Conservation (phyloP, 2,329 filamentous ascomycete species). For the Biscogniauxia sp. region DNA sequence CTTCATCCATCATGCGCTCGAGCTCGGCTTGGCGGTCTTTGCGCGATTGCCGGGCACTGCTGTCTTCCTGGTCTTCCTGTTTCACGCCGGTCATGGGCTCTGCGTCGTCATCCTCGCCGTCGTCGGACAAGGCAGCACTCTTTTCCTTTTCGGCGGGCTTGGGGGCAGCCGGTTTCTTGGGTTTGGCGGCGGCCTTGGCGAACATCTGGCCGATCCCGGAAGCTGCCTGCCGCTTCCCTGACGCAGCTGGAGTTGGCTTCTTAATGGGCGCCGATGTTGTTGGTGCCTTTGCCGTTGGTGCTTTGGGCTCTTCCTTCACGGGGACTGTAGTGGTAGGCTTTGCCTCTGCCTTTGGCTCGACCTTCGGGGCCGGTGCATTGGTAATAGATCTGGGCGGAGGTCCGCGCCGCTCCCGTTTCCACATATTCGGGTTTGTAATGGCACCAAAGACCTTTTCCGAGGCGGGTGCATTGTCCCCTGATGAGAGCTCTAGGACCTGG, state of each 20-base stretch:
- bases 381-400: constrained; percentile 26
- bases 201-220: constrained; percentile 36
- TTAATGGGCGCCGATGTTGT: constrained; percentile 39
- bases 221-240: constrained; percentile 49
- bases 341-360: constrained; percentile 33
- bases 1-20: constrained; percentile 35
- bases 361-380: constrained; percentile 28
- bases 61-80: constrained; percentile 25
- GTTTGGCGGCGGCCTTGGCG: constrained; percentile 31
- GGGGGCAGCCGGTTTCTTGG: constrained; percentile 28
- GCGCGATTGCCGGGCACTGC: constrained; percentile 21
- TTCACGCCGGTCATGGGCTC: constrained; percentile 23
- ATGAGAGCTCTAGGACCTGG: constrained; percentile 56
- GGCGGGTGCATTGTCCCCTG: constrained; percentile 57
- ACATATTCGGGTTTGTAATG: constrained; percentile 71
- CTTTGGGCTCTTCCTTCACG: constrained; percentile 37
- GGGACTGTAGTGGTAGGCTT: constrained; percentile 20
- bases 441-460: constrained; percentile 65
- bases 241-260: constrained; percentile 32
- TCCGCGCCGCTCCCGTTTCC: constrained; percentile 45
- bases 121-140: constrained; percentile 31
- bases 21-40: constrained; percentile 30
- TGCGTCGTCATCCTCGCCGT: constrained; percentile 33
- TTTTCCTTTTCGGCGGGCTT: constrained; percentile 14
- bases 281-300: constrained; percentile 25